phyloP scores from a whole-genome alignment of 75 land plant genomes.

The Azolla pinnata region DNA sequence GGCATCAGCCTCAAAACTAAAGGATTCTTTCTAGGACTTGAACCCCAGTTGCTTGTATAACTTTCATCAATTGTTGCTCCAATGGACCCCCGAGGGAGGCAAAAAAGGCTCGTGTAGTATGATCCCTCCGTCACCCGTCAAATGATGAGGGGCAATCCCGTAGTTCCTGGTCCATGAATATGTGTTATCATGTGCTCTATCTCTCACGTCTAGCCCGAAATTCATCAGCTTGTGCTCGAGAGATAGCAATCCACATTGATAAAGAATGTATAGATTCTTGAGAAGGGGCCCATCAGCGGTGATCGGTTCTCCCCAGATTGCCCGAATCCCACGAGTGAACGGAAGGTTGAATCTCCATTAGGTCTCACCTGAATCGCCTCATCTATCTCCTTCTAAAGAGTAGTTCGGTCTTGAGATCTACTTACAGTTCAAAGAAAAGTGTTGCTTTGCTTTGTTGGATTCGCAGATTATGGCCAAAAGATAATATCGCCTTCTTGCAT shows the following conservation, averaged over 20 bases:
- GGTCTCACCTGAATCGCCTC: neutral
- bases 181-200: neutral
- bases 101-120: neutral
- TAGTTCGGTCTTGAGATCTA: too few species aligned
- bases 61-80: too few species aligned
- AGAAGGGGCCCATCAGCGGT: neutral
- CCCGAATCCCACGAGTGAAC: conserved; percentile 2
- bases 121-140: neutral
- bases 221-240: conserved; percentile 5
- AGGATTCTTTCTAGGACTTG: too few species aligned
- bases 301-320: neutral
- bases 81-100: too few species aligned
- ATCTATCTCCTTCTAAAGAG: conserved; percentile 1
- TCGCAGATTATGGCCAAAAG: too few species aligned
- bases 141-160: too few species aligned
- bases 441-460: too few species aligned
- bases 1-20: too few species aligned
- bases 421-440: too few species aligned
- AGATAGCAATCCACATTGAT: conserved; percentile 3
- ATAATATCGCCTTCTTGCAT: too few species aligned
- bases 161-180: neutral
- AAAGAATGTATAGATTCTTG: conserved; percentile 3
- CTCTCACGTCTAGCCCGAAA: neutral
- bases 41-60: too few species aligned
- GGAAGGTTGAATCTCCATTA: conserved; percentile 4